phyloP scores from a whole-genome alignment of 768 basidiomycete species.

The Suillus lakei region DNA sequence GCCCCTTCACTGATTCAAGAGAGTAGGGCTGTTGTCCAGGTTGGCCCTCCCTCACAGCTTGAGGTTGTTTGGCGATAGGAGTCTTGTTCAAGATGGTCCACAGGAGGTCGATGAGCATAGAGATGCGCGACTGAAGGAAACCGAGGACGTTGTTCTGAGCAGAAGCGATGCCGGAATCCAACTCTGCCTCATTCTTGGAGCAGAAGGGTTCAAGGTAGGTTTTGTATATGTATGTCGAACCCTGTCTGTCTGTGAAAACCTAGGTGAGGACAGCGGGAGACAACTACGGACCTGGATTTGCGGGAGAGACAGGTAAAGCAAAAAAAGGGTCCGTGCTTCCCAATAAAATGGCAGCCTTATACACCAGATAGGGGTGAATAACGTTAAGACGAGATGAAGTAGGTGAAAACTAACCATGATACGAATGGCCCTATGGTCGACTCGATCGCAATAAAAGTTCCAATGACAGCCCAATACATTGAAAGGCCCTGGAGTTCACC shows the following conservation, averaged over 20 bases:
- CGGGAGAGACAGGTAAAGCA: slow-evolving; percentile 70
- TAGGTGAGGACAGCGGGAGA: background rate
- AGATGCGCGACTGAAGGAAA: slow-evolving; percentile 59
- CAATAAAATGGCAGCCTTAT: slow-evolving; percentile 78
- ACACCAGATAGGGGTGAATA: slow-evolving; percentile 19
- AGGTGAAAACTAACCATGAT: slow-evolving; percentile 54
- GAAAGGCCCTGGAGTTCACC: slow-evolving; percentile 62
- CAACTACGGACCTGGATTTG: slow-evolving; percentile 60
- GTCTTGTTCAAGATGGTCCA: slow-evolving; percentile 49
- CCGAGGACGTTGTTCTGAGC: slow-evolving; percentile 56
- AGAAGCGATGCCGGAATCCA: slow-evolving; percentile 62
- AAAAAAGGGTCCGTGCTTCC: slow-evolving; percentile 70
- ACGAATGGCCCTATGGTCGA: slow-evolving; percentile 66
- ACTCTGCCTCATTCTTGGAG: slow-evolving; percentile 56
- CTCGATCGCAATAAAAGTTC: slow-evolving; percentile 63
- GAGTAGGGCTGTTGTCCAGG: slow-evolving; percentile 23
- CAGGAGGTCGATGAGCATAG: slow-evolving; percentile 52
- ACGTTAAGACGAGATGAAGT: slow-evolving; percentile 1
- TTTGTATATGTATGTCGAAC: slow-evolving; percentile 68
- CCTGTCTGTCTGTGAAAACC: slow-evolving; percentile 44
- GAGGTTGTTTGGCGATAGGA: slow-evolving; percentile 31
- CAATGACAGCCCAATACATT: slow-evolving; percentile 69
- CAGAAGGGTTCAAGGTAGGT: slow-evolving; percentile 67
- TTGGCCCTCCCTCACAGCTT: slow-evolving; percentile 28
- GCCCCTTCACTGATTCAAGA: slow-evolving; percentile 37